Evolutionary conservation across 805 yeast species (phyloP).

Genomic region (Lipomyces anomalus): DNA sequence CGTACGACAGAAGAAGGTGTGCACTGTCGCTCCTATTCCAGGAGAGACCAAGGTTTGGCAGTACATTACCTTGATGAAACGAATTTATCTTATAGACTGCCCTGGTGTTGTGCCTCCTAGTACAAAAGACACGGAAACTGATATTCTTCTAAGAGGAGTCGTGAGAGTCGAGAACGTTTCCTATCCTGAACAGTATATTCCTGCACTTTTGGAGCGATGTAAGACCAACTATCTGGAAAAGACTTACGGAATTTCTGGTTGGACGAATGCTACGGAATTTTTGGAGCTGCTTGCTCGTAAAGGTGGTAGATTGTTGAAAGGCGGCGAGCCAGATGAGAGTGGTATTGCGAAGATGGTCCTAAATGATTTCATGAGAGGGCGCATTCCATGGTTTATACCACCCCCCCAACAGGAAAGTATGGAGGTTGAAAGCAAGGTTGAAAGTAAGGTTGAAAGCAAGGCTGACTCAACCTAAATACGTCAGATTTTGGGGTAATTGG

Average conservation of each 20-base stretch:
- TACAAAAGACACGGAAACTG: conserved; percentile 80
- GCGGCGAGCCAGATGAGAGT: conserved; percentile 96
- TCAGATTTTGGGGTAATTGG: no score
- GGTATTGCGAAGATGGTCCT: conserved; percentile 86
- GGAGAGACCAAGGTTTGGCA: conserved; percentile 99
- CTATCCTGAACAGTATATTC: conserved; percentile 90
- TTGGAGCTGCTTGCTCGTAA: conserved; percentile 88
- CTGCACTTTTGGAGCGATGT: conserved; percentile 78
- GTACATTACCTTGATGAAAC: conserved; percentile 93
- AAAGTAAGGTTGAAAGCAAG: neutral
- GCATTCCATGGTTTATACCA: conserved; percentile 95
- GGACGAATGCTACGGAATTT: conserved; percentile 72
- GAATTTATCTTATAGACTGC: conserved; percentile 92
- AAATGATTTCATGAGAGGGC: conserved; percentile 94
- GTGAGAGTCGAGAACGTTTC: conserved; percentile 98
- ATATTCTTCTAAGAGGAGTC: conserved; percentile 90
- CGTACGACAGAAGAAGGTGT: conserved; percentile 87
- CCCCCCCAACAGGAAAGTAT: conserved; percentile 72
- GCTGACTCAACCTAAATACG: neutral
- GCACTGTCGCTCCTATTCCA: conserved; percentile 96
- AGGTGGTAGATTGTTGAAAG: conserved; percentile 86
- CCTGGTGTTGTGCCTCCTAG: conserved; percentile 99
- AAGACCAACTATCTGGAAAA: conserved; percentile 86
- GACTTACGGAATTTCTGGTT: conserved; percentile 90
- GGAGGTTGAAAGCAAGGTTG: conserved; percentile 42